Evolutionary conservation across 2,329 filamentous ascomycete species (phyloP), one percentile per base, ranked within the genome.

Genomic region (Chrysosporium queenslandicum): DNA sequence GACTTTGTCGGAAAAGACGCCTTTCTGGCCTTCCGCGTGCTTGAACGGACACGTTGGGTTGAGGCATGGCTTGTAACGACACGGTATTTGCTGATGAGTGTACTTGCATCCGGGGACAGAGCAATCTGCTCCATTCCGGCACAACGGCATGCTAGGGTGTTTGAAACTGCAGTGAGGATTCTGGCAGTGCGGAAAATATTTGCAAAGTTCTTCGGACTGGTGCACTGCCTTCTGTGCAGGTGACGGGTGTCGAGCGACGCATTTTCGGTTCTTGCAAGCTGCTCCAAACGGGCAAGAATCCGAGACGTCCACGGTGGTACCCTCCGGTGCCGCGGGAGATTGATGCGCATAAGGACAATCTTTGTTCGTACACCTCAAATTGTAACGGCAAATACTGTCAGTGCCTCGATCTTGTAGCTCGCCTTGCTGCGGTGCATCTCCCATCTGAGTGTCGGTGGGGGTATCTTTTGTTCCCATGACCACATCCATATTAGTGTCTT

Each of bases 191-290:
- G 90, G 88, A 68, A 81, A 94, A 76, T 89, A 95, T 64, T 85
- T 87, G 79, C 90, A 95, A 63, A 94, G 84, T 67, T 86, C 82
- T 67, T 92, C 86, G 54, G 82, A 78, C 70, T 94, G 86, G 66
- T 91, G 87, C 23, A 83, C 82, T 48, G 80, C 73, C 66, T 82
- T 87, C 60, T 86, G 79, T 4, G 91, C 89, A 1, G 92, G 92
- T 5, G 90, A 96, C 2, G 92, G 92, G 68, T 98, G 92, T 54
- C 88, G 86, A 27, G 80, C 90, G 7, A 86, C 86, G 65, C 92
- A 98, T 72, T 97, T 97, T 63, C 81, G 79, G 75, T 97, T 98
- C 72, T 92, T 94, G 80, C 92, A 98, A 7, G 89, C 89, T 1
- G 82, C 88, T 18, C 89, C 91, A 61, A 86, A 97, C 16, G 79